These are phyloP conservation scores for Dothideomycetes sp. DNA, from an alignment of 2,329 filamentous ascomycete genomes.

Conservation along the genomic window DNA sequence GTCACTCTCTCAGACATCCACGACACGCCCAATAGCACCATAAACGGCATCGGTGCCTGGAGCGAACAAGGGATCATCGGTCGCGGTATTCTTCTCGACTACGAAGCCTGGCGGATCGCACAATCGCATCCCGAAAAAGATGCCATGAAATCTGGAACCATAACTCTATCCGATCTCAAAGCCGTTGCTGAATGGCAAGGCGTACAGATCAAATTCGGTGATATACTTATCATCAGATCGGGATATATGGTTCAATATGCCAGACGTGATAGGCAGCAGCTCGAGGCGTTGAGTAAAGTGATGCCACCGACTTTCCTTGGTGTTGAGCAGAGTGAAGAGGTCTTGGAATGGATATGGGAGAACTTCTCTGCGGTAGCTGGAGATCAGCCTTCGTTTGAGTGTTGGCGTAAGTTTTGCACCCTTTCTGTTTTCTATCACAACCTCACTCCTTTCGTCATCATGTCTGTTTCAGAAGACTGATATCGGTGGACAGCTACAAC, in stretches of 20 bases:
- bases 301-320: constrained; percentile 39
- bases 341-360: constrained; percentile 35
- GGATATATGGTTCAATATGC: constrained; percentile 38
- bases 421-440: neutral
- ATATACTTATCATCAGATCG: constrained; percentile 43
- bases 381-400: constrained; percentile 31
- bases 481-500: constrained; percentile 26
- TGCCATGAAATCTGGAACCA: constrained; percentile 27
- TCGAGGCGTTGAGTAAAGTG: constrained; percentile 29
- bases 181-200: constrained; percentile 38
- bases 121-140: constrained; percentile 31
- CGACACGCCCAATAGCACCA: constrained; percentile 26
- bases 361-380: constrained; percentile 31
- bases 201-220: constrained; percentile 46
- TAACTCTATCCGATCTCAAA: constrained; percentile 33
- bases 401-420: constrained; percentile 23
- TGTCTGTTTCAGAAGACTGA: no score
- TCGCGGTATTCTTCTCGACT: constrained; percentile 46
- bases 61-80: constrained; percentile 47
- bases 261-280: constrained; percentile 29
- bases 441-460: neutral
- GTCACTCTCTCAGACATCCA: constrained; percentile 35
- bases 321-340: constrained; percentile 37
- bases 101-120: constrained; percentile 39
- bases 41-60: constrained; percentile 41